Percentiles rank a stretch among this genome's conserved stretches.
These are phyloP conservation scores for Fusarium coffeatum DNA, from an alignment of 2,329 filamentous ascomycete species.

Conservation along the genomic window DNA sequence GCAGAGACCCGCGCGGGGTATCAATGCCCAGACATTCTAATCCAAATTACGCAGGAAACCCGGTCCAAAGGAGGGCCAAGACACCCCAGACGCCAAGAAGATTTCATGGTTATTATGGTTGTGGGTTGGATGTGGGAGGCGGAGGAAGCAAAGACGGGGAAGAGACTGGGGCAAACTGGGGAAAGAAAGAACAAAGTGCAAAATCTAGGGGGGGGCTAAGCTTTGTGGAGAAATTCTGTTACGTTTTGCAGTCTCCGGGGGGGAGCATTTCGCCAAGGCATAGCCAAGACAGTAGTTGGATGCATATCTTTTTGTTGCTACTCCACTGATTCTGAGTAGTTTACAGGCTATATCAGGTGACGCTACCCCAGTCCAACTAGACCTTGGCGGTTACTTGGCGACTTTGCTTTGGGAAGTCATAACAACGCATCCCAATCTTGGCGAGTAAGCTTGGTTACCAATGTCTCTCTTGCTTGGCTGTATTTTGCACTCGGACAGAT, in stretches of 20 bases:
- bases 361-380: constrained; percentile 2
- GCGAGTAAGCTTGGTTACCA: constrained; percentile 21
- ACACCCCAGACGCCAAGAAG: constrained; percentile 25
- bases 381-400: constrained; percentile 17
- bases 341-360: constrained; percentile 13
- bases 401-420: constrained; percentile 18
- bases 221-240: constrained; percentile 26
- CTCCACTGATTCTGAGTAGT: neutral
- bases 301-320: constrained; percentile 12
- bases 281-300: constrained; percentile 17
- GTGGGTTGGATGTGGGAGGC: neutral
- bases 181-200: neutral
- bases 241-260: constrained; percentile 1
- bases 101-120: neutral
- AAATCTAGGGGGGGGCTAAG: constrained; percentile 6
- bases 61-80: constrained; percentile 13
- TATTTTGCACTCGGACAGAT: constrained; percentile 20
- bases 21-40: constrained; percentile 34
- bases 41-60: constrained; percentile 28
- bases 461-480: constrained; percentile 2
- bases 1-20: constrained; percentile 19
- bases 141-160: neutral
- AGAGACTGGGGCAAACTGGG: constrained; percentile 18
- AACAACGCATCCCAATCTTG: constrained; percentile 32
- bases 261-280: constrained; percentile 17